These are phyloP conservation scores for Hericium rajendrae DNA, from an alignment of 768 basidiomycete genomes.

Conservation along the genomic window DNA sequence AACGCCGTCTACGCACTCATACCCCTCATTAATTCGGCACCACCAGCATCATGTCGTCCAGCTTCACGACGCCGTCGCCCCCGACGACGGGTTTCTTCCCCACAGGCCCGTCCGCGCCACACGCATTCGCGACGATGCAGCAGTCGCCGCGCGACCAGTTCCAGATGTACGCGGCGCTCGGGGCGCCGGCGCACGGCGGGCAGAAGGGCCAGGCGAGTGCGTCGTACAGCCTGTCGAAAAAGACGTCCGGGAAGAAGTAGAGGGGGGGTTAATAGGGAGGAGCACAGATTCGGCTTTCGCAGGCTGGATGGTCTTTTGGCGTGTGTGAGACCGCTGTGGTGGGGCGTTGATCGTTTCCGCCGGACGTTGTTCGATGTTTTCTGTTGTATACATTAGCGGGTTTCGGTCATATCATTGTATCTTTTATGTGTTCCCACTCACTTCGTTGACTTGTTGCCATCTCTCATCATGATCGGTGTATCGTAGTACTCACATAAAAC, in stretches of 20 bases:
- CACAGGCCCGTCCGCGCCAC: conserved; percentile 22
- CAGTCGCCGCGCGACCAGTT: conserved; percentile 25
- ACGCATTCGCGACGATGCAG: conserved; percentile 27
- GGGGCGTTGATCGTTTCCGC: neutral
- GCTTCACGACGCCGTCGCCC: conserved; percentile 17
- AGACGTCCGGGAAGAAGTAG: conserved; percentile 10
- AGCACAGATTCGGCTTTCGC: neutral
- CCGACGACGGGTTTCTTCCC: conserved; percentile 25
- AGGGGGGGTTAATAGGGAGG: neutral
- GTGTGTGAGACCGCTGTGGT: neutral
- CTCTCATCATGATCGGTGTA: too few relatives aligned
- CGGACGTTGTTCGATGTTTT: neutral
- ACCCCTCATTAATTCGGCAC: neutral
- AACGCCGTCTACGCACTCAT: neutral
- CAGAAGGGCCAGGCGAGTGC: neutral
- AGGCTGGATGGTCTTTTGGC: neutral
- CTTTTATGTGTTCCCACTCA: neutral
- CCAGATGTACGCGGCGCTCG: conserved; percentile 23
- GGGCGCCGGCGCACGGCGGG: neutral
- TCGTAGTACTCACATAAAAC: too few relatives aligned
- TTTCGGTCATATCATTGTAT: neutral
- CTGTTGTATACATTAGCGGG: neutral
- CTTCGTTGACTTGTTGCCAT: too few relatives aligned
- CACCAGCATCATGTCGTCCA: conserved; percentile 18
- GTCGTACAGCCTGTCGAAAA: conserved; percentile 4